phyloP scores from a whole-genome alignment of 2,329 filamentous ascomycete species.

The Penicillium griseofulvum region DNA sequence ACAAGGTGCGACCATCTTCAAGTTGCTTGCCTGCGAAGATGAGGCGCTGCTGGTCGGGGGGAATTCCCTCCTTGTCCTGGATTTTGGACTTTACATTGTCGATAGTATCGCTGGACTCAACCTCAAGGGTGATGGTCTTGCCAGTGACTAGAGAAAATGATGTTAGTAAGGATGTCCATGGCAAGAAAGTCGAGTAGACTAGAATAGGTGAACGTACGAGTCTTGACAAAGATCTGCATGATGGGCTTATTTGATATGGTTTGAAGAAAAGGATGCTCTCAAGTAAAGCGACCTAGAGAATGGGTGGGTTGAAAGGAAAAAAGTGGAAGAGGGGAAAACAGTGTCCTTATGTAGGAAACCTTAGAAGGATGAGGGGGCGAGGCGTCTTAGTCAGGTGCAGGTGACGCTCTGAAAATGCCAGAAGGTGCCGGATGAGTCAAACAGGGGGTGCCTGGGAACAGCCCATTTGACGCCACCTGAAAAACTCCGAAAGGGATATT shows the following conservation, averaged over 20 bases:
- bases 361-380: constrained; percentile 21
- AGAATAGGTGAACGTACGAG: constrained; percentile 60
- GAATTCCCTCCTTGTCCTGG: constrained; percentile 60
- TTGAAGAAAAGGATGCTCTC: constrained; percentile 12
- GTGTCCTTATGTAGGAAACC: constrained; percentile 31
- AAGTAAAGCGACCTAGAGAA: neutral
- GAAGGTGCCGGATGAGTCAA: constrained; percentile 28
- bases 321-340: constrained; percentile 24
- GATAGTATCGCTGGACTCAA: constrained; percentile 49
- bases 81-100: constrained; percentile 61
- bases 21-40: constrained; percentile 60
- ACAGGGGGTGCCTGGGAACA: constrained; percentile 15
- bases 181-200: constrained; percentile 11
- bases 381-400: constrained; percentile 27
- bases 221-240: constrained; percentile 99
- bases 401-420: constrained; percentile 10
- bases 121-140: constrained; percentile 48
- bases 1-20: constrained; percentile 56
- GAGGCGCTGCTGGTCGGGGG: constrained; percentile 57
- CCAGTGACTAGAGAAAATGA: constrained; percentile 49
- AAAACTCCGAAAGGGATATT: neutral
- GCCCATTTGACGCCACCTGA: constrained; percentile 18
- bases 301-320: constrained; percentile 17
- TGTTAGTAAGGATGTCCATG: neutral
- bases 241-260: constrained; percentile 33